Conservation (phyloP, 352 stramenopile species). For the Phytophthora fragariae region DNA sequence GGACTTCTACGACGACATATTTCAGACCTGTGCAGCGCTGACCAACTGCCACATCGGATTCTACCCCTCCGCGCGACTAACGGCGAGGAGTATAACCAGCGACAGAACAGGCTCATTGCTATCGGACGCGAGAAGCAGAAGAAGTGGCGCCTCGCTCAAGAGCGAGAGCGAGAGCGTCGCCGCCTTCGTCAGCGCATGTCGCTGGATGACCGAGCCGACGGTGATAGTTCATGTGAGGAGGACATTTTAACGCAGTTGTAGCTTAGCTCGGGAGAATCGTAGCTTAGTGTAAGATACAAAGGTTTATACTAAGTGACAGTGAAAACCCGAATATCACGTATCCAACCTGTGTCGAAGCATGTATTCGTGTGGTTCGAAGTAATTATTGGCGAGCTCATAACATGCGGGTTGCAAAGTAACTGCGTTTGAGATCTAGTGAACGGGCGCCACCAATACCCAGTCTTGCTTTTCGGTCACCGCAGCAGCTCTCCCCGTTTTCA, state of each 20-base stretch:
- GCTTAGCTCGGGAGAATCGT: neutral
- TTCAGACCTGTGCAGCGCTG: neutral
- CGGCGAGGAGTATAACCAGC: neutral
- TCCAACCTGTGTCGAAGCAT: too few relatives aligned
- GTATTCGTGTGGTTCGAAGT: too few relatives aligned
- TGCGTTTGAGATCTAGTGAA: too few relatives aligned
- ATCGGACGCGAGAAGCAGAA: neutral
- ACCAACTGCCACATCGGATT: slow-evolving; percentile 3
- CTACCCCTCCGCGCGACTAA: neutral
- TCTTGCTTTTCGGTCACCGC: too few relatives aligned
- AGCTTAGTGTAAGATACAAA: slow-evolving; percentile 3
- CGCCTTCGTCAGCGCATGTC: neutral
- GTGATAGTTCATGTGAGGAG: neutral
- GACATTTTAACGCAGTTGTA: slow-evolving; percentile 4
- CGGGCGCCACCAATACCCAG: too few relatives aligned
- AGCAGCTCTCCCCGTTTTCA: too few relatives aligned
- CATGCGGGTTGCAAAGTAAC: too few relatives aligned
- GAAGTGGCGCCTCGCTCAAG: neutral
- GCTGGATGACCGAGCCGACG: neutral
- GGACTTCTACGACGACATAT: slow-evolving; percentile 6
- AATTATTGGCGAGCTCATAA: too few relatives aligned
- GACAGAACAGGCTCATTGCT: neutral
- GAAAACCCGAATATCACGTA: too few relatives aligned
- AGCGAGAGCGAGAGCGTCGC: neutral
- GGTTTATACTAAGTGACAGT: neutral